These are phyloP conservation scores for Melocanna baccifera DNA, from an alignment of 176 grass and related monocot species.

Conservation along the genomic window DNA sequence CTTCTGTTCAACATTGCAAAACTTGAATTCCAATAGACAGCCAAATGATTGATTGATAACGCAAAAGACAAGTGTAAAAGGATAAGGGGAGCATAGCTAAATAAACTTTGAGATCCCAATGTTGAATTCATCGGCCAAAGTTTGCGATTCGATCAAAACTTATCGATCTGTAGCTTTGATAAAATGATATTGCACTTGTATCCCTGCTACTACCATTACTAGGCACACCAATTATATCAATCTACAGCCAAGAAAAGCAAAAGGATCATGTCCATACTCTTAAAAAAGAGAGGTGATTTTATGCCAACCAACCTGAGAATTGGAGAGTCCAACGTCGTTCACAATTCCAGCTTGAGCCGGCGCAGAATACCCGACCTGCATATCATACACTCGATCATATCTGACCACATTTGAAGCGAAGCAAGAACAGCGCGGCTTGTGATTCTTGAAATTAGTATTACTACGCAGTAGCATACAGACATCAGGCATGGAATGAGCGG, in stretches of 20 bases:
- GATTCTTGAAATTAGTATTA: background rate
- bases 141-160: background rate
- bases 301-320: slow-evolving; percentile 41
- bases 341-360: slow-evolving; percentile 58
- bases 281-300: background rate
- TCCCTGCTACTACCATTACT: background rate
- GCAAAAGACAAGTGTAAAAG: background rate
- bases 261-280: background rate
- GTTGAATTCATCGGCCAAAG: background rate
- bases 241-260: background rate
- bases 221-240: background rate
- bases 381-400: background rate
- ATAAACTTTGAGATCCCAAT: background rate
- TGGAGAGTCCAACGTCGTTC: slow-evolving; percentile 53
- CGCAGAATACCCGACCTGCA: slow-evolving; percentile 77
- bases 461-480: background rate
- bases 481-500: background rate
- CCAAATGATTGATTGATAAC: background rate
- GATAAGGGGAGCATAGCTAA: background rate
- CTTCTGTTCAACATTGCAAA: background rate
- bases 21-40: background rate
- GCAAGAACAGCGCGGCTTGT: background rate
- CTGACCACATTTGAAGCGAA: background rate
- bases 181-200: background rate
- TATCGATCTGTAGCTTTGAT: background rate